phyloP scores from a whole-genome alignment of 1,284 basidiomycete species.

The Testicularia cyperi region DNA sequence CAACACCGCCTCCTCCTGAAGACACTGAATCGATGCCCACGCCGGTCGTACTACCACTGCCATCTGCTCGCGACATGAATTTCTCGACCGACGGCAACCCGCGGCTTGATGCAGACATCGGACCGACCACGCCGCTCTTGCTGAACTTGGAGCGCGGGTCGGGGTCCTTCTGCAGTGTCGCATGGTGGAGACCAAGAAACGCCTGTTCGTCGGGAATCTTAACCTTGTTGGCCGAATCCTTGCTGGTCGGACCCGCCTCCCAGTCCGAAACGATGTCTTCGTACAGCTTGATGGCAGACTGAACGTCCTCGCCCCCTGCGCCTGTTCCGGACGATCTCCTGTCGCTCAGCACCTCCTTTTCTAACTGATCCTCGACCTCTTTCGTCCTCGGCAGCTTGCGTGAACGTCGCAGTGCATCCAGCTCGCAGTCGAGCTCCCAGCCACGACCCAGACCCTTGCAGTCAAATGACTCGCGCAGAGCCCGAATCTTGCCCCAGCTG shows the following conservation, averaged over 20 bases:
- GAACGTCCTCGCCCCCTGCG: conserved; percentile 13
- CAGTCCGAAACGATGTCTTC: conserved; percentile 52
- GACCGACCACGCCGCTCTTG: conserved; percentile 39
- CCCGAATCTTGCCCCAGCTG: conserved; percentile 91
- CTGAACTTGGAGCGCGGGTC: conserved; percentile 22
- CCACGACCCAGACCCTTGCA: conserved; percentile 76
- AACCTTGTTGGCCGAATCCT: conserved; percentile 9
- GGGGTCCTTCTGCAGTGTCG: conserved; percentile 31
- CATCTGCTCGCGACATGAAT: conserved; percentile 9
- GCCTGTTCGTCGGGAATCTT: conserved; percentile 29
- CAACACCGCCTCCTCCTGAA: no score
- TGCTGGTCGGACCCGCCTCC: conserved; percentile 19
- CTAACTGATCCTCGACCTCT: conserved; percentile 31
- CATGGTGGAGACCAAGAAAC: conserved; percentile 41
- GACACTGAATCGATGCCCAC: no score
- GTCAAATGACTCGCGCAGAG: conserved; percentile 88
- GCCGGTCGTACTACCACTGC: background rate
- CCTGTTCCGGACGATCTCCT: conserved; percentile 1
- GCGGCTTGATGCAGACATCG: conserved; percentile 33
- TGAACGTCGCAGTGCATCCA: conserved; percentile 26
- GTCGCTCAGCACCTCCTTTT: conserved; percentile 27
- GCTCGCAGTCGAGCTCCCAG: conserved; percentile 62
- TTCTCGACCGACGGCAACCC: conserved; percentile 40
- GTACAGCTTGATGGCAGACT: conserved; percentile 48
- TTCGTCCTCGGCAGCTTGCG: conserved; percentile 16